Evolutionary conservation across 352 stramenopile genomes (phyloP).

Genomic region (Globisporangium heterothallicum): DNA sequence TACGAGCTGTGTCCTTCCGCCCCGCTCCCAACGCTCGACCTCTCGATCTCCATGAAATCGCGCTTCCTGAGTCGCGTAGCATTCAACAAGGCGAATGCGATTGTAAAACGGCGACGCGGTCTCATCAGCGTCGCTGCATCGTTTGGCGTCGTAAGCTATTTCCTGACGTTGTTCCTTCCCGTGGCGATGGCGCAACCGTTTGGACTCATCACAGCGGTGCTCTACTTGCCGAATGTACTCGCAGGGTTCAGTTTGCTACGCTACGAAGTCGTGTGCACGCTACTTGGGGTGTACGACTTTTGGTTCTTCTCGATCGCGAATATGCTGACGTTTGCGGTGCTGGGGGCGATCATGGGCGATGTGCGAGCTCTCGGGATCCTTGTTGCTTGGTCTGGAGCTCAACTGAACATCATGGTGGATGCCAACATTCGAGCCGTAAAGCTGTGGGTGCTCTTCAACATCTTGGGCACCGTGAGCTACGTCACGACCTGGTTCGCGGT

Average conservation of each 20-base stretch:
- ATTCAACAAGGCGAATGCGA: not conserved
- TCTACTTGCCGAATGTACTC: not conserved
- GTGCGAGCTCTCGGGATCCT: not conserved
- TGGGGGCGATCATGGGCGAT: not conserved
- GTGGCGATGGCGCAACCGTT: not conserved
- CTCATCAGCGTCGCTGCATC: not conserved
- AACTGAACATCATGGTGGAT: constrained; percentile 9
- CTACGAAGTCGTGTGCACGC: not conserved
- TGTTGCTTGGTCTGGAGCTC: not conserved
- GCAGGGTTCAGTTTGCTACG: not conserved
- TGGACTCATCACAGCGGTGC: not conserved
- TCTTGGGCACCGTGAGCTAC: not conserved
- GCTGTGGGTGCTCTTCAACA: not conserved
- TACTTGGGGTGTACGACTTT: constrained; percentile 1
- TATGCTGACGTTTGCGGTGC: not conserved
- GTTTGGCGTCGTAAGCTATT: not conserved
- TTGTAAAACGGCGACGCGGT: not conserved
- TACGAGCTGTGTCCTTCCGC: constrained; percentile 7
- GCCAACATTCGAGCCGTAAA: constrained; percentile 3
- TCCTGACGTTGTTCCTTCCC: not conserved
- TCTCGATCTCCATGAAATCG: constrained; percentile 19
- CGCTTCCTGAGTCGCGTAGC: constrained; percentile 8
- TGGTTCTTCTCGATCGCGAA: constrained; percentile 10
- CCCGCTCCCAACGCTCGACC: constrained; percentile 8
- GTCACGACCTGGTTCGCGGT: not conserved